Evolutionary conservation across 495 filamentous ascomycete genomes (phyloP).

Genomic region (Pyrenula massariospora): DNA sequence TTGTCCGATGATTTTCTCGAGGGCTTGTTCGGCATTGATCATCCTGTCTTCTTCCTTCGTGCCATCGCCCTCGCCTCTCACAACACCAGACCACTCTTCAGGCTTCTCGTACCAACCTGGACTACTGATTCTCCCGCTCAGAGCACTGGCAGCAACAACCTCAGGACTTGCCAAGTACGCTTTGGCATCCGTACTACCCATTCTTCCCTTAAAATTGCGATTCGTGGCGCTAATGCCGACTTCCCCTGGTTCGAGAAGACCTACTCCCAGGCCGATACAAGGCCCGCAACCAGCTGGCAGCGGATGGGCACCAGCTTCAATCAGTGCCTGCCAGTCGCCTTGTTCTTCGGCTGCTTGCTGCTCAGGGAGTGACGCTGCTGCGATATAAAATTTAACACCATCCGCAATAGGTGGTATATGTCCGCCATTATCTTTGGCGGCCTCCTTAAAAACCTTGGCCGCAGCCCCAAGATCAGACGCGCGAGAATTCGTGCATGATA

Average conservation of each 20-base stretch:
- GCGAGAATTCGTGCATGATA: conserved; percentile 85
- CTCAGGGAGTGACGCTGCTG: conserved; percentile 73
- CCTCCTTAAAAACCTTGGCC: conserved; percentile 77
- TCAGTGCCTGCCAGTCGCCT: conserved; percentile 78
- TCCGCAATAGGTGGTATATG: conserved; percentile 58
- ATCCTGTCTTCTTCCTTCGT: conserved; percentile 46
- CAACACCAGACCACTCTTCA: conserved; percentile 49
- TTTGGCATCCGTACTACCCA: conserved; percentile 72
- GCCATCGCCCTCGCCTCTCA: conserved; percentile 61
- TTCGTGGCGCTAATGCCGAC: conserved; percentile 84
- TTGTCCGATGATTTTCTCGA: conserved; percentile 57
- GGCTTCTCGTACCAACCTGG: conserved; percentile 72
- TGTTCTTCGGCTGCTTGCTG: conserved; percentile 66
- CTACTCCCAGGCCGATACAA: conserved; percentile 80
- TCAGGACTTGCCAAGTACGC: conserved; percentile 87
- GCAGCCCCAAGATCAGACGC: conserved; percentile 75
- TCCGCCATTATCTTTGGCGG: conserved; percentile 40
- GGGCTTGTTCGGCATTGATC: conserved; percentile 49
- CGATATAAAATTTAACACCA: conserved; percentile 81
- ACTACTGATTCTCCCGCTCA: conserved; percentile 64
- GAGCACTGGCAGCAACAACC: conserved; percentile 80
- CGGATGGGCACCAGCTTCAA: conserved; percentile 67
- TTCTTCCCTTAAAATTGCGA: conserved; percentile 88
- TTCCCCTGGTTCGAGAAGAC: conserved; percentile 73
- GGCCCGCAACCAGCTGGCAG: conserved; percentile 76